phyloP scores from a whole-genome alignment of 106 monocot species.

The Dendrobium catenatum region DNA sequence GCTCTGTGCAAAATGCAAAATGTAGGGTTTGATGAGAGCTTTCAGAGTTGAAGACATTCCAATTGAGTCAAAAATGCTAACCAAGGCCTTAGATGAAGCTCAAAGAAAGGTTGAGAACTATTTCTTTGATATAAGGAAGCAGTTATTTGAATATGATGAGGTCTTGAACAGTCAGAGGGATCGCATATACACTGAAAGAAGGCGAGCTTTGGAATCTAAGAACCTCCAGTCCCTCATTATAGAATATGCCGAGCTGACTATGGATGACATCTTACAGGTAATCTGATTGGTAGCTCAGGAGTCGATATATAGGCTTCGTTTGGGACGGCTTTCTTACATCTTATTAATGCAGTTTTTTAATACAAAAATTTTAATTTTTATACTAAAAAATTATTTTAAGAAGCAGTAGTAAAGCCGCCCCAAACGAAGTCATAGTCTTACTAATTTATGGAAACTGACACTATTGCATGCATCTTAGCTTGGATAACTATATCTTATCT shows the following conservation, averaged over 20 bases:
- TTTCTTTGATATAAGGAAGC: slow-evolving; percentile 96
- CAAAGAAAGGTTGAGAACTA: slow-evolving; percentile 97
- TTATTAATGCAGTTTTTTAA: no score
- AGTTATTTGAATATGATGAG: slow-evolving; percentile 93
- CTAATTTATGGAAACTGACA: background rate
- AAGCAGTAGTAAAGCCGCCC: no score
- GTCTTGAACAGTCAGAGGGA: slow-evolving; percentile 96
- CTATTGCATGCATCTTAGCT: background rate
- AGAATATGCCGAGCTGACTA: slow-evolving; percentile 92
- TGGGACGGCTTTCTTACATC: no score
- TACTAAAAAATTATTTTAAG: no score
- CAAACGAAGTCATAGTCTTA: no score
- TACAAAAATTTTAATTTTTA: no score
- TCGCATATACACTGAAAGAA: slow-evolving; percentile 83
- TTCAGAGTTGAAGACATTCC: slow-evolving; percentile 97
- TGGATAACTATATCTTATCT: background rate
- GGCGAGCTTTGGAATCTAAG: slow-evolving; percentile 77
- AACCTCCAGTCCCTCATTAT: slow-evolving; percentile 62
- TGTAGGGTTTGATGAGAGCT: slow-evolving; percentile 94
- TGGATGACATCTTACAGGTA: slow-evolving; percentile 99
- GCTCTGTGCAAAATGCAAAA: slow-evolving; percentile 6
- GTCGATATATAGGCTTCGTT: background rate
- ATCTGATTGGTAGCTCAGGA: background rate
- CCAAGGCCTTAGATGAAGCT: slow-evolving; percentile 95
- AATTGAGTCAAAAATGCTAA: slow-evolving; percentile 90